These are phyloP conservation scores for Aquilaria yunnanensis DNA, from an alignment of 345 rosid genomes.

Conservation along the genomic window DNA sequence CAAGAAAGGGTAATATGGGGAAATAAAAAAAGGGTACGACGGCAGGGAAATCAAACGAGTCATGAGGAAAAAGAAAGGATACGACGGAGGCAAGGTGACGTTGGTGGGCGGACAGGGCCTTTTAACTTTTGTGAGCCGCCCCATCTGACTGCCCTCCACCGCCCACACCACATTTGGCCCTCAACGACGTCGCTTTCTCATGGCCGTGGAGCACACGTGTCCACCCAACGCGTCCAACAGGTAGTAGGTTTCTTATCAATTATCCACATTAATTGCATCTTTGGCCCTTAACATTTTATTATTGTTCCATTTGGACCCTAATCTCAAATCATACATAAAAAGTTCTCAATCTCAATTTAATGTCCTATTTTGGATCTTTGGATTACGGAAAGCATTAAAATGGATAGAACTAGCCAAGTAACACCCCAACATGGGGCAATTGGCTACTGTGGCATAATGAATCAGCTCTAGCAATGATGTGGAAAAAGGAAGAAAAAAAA, in stretches of 20 bases:
- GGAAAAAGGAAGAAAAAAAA: too few relatives aligned
- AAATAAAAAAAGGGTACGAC: background rate
- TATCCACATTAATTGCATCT: background rate
- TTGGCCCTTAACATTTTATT: too few relatives aligned
- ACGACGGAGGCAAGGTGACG: background rate
- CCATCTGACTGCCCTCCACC: slow-evolving; percentile 15
- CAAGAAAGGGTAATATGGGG: background rate
- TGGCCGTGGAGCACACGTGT: slow-evolving; percentile 5
- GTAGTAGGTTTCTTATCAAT: too few relatives aligned
- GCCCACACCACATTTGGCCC: background rate
- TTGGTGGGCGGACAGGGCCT: slow-evolving; percentile 3
- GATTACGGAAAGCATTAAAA: too few relatives aligned
- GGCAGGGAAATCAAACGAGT: background rate
- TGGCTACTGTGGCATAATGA: too few relatives aligned
- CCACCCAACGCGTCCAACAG: slow-evolving; percentile 3
- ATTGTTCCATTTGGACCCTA: too few relatives aligned
- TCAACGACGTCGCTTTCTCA: slow-evolving; percentile 21
- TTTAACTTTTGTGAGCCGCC: slow-evolving; percentile 13
- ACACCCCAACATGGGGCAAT: too few relatives aligned
- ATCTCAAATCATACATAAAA: too few relatives aligned
- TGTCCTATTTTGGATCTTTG: too few relatives aligned
- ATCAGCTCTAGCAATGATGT: too few relatives aligned
- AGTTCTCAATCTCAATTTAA: too few relatives aligned
- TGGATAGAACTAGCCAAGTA: too few relatives aligned
- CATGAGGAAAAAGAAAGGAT: background rate